Evolutionary conservation across 768 basidiomycete genomes (phyloP), one percentile per base, ranked within the genome.

Genomic region (Tulasnella sp.): DNA sequence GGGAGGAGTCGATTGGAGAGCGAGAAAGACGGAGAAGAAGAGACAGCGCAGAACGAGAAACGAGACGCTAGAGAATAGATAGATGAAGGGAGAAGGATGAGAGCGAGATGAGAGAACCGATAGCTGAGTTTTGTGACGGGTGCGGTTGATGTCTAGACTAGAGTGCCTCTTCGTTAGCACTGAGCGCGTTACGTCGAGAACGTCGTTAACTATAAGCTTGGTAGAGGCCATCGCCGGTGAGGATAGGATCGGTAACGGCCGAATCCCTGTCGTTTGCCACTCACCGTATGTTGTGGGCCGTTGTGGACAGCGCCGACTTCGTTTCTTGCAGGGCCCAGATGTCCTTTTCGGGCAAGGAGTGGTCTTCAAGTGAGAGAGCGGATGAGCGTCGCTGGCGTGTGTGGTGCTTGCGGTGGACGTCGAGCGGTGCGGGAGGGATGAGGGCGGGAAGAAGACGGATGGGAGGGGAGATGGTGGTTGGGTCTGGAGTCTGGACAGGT

Each of bases 241-340:
- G 64, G 34, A 36, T 36, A 65, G 64, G 64, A n/a, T 65, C 34
- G 34, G 64, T 40, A 40, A 36, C 35, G 34, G n/a, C 35, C 29
- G 64, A 26, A 65, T 36, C 34, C 35, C 64, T 40, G 64, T 65
- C 52, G 64, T 40, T 65, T 65, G 35, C 64, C 11, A 65, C 64
- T 65, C 64, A 65, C 64, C 64, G 52, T 65, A 29, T 65, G 64
- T 65, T 65, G 64, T 65, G 64, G 64, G 64, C 39, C 64, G 64
- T 65, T 65, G 34, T 65, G 64, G 64, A 65, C 64, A 37, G 39
- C 64, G 35, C 19, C 22, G 64, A 17, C 64, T 65, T 59, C 52
- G 26, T 5, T 59, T 59, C 52, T 59, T 29, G 52, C 52, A 59
- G 52, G 52, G 52, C 52, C 52, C 52, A 29, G 32, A 29, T 7